Base-by-base conservation (phyloP, 192 early-diverging fungal species). In the Backusella morwellensis region DNA sequence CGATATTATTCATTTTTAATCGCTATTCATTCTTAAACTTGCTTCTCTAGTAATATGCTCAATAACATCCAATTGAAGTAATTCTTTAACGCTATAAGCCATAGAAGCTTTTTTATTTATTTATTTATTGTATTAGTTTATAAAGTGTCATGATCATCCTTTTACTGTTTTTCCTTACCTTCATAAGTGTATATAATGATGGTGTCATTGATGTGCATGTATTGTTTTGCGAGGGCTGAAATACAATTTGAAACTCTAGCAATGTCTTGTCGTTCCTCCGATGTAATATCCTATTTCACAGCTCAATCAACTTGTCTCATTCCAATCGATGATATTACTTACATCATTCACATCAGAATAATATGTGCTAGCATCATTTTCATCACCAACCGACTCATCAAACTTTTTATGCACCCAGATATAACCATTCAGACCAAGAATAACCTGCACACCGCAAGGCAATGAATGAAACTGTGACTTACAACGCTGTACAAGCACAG, bases 401-500 rank as follows among this genome's bases (percentile, higher is more conserved):
- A 87, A 83, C 26, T 80, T 82, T 78, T 97, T 97, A 85, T 92
- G 89, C 29, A 98, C 92, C 95, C 95, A 98, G 69, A 99, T 94
- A 79, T 96, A 97, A 2, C 98, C 98, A 75, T 99, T 99, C 35
- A 99, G 81, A 21, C 98, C 98, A 35, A 99, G 86, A 41, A 98
- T 91, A 11, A 99, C 83, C 81, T 99, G 93, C 36, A 99, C 93
- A 32, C 97, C 95, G 74, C 94, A 97, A 0, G 94, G 88, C 36
- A 98, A 86, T n/a, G 91, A 85, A 72, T 96, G 90, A 84, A 99
- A 99, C 81, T 99, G 98, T 36, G 94, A 94, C 82, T 97, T 97
- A 66, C 93, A 94, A 34, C 98, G 92, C 73, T 95, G 93, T 12
- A 99, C 90, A 66, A 98, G 85, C 4, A 91, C 90, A 36, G 96